Conservation (phyloP, 176 grass and related monocot genomes). For the Secale cereale region DNA sequence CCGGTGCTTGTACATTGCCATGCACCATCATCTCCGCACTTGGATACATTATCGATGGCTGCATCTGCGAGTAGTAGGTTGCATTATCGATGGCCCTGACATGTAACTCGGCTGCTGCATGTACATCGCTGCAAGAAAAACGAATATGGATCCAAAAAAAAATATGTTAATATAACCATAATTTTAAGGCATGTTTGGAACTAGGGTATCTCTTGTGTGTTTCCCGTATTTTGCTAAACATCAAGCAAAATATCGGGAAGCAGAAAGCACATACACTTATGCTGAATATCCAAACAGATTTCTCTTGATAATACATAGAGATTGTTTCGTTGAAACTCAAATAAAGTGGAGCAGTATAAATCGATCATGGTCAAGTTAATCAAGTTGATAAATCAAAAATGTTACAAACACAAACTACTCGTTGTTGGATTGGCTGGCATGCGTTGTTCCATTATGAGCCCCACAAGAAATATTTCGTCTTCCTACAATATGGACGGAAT, state of each 20-base stretch:
- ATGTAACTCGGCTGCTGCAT: slow-evolving; percentile 17
- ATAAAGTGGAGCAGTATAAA: not conserved
- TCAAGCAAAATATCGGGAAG: too few species aligned
- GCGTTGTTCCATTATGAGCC: not conserved
- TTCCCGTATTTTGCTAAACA: too few species aligned
- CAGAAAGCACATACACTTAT: too few species aligned
- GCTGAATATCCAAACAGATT: too few species aligned
- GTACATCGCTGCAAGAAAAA: slow-evolving; percentile 24
- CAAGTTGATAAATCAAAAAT: not conserved
- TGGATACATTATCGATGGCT: too few species aligned
- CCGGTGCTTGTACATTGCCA: not conserved
- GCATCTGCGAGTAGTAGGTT: slow-evolving; percentile 11
- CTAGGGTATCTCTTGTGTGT: too few species aligned
- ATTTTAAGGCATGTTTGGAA: too few species aligned
- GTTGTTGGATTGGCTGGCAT: not conserved
- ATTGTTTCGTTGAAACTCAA: too few species aligned
- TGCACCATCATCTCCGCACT: not conserved
- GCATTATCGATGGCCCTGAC: not conserved
- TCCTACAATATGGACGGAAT: not conserved
- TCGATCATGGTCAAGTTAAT: not conserved
- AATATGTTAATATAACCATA: not conserved
- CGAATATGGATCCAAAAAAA: not conserved
- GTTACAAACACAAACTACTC: not conserved
- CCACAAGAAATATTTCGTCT: not conserved
- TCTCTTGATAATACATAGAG: too few species aligned